Percentiles rank a stretch among this genome's conserved stretches.
Conservation (phyloP, 768 basidiomycete genomes). For the Dioszegia crocea region DNA sequence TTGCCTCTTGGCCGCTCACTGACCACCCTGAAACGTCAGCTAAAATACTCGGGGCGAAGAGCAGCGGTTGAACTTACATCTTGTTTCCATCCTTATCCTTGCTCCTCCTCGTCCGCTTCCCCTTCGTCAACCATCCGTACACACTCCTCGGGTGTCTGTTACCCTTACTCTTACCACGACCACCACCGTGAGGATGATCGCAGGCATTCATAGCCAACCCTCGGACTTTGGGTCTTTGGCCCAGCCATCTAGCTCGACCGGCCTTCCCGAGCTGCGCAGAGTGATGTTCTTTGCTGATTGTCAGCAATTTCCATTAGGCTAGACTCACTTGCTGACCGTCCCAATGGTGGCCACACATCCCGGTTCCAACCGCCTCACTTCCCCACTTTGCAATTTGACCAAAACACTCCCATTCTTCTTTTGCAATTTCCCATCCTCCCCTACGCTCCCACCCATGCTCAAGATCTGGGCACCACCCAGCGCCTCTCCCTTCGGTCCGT, state of each 20-base stretch:
- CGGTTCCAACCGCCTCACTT: conserved; percentile 77
- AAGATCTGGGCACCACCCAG: conserved; percentile 38
- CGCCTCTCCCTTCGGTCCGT: conserved; percentile 55
- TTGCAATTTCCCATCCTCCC: conserved; percentile 21
- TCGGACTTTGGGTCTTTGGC: conserved; percentile 75
- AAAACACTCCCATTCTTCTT: conserved; percentile 38
- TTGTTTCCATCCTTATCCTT: conserved; percentile 80
- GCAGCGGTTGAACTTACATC: conserved; percentile 30
- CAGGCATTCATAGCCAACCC: conserved; percentile 98
- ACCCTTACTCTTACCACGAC: conserved; percentile 95
- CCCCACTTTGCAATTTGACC: conserved; percentile 83
- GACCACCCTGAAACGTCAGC: conserved; percentile 34
- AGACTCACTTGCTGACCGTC: conserved; percentile 70
- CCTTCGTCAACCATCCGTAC: conserved; percentile 90
- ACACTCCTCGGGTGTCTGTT: conserved; percentile 88
- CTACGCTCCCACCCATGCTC: conserved; percentile 30
- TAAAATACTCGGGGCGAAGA: neutral
- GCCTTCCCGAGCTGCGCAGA: conserved; percentile 83
- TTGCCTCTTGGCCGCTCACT: conserved; percentile 46
- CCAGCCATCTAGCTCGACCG: conserved; percentile 80
- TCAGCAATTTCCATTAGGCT: neutral
- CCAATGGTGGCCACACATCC: conserved; percentile 82
- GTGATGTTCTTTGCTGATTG: conserved; percentile 66
- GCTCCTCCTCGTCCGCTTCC: conserved; percentile 85
- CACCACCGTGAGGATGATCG: conserved; percentile 81